Conservation (phyloP, 495 filamentous ascomycete species). For the Neurospora cerealis region DNA sequence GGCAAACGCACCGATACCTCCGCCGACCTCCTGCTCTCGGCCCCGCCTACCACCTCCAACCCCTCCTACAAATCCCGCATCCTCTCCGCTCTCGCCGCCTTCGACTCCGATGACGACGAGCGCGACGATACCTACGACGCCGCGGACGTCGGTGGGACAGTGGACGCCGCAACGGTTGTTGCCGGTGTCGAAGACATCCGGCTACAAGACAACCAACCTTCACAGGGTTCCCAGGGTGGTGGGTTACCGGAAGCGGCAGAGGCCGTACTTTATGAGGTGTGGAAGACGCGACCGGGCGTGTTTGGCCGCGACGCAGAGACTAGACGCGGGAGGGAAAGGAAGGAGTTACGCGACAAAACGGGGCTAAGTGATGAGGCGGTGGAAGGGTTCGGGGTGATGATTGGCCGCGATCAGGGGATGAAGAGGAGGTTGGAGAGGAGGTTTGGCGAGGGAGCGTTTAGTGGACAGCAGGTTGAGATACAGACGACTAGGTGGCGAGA, state of each 20-base stretch:
- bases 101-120: conserved; percentile 94
- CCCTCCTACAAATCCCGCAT: conserved; percentile 63
- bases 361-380: conserved; percentile 90
- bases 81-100: conserved; percentile 78
- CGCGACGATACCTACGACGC: conserved; percentile 94
- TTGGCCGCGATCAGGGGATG: conserved; percentile 57
- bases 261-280: conserved; percentile 57
- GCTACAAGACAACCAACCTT: not conserved
- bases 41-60: conserved; percentile 45
- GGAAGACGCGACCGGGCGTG: conserved; percentile 46
- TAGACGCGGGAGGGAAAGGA: conserved; percentile 50
- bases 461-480: conserved; percentile 51
- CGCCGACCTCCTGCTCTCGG: conserved; percentile 48
- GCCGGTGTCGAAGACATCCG: conserved; percentile 26
- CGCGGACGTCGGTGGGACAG: conserved; percentile 79
- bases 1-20: conserved; percentile 56
- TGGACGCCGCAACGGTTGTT: conserved; percentile 41
- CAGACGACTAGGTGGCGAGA: conserved; percentile 51
- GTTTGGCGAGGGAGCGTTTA: conserved; percentile 42
- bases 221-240: not conserved
- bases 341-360: conserved; percentile 60
- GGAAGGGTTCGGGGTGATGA: conserved; percentile 89
- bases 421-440: conserved; percentile 55
- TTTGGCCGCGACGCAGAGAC: conserved; percentile 64
- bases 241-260: conserved; percentile 30